Evolutionary conservation across 768 basidiomycete species (phyloP), one percentile per base, ranked within the genome.

Genomic region (Lanmaoa rubissima): DNA sequence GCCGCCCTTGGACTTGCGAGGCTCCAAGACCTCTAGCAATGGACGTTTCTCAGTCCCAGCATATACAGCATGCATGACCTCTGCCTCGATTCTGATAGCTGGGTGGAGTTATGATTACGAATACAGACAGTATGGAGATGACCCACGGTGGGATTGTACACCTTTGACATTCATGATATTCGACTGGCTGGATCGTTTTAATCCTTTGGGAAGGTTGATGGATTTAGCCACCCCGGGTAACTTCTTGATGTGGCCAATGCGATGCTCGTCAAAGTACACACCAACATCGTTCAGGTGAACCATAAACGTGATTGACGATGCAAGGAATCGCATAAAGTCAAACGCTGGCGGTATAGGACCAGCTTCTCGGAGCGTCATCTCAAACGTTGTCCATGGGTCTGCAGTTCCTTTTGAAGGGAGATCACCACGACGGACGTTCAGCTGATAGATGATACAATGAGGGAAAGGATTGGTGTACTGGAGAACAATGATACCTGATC

Each of bases 231-330:
- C 52, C 2, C 86, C 86, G 28, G 79, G 67, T 2, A 79, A 76
- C 73, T 93, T 95, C 49, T 77, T 79, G 53, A 95, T 69, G 39
- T 77, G 79, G 5, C 84, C 82, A 6, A 94, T 78, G 36, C 87
- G 77, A 65, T 86, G 82, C 59, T 87, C 87, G 65, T 98, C 87
- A 41, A 97, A 84, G 70, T 83, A 92, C 26, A 98, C 83, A 61
- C 83, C 85, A 55, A 98, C 83, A 70, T 88, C 80, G 12, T 77
- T 75, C 11, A 99, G 79, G 57, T 85, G 80, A 12, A 81, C 76
- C 88, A 97, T 98, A 74, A 99, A 99, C 0, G 94, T 94, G 53
- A 99, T 86, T 1, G 90, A 92, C 2, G 94, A 95, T 39, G 87
- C 81, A 19, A 99, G 79, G 69, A 99, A 98, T 21, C 92, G 83